Base-by-base conservation (phyloP, 768 basidiomycete genomes). In the Pleurotus platypus region DNA sequence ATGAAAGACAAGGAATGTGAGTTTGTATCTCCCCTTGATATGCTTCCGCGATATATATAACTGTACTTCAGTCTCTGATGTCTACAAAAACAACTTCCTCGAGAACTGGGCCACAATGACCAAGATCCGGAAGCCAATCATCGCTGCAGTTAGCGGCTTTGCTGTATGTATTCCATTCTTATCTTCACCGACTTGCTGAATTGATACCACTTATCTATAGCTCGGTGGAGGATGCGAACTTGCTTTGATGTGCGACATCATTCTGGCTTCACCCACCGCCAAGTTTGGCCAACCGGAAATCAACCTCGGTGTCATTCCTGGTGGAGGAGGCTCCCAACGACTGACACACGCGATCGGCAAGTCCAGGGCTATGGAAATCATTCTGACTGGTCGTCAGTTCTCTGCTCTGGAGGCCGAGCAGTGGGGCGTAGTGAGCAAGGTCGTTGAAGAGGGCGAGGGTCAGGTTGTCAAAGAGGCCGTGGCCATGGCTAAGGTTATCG, bases 171-270 rank as follows among this genome's bases (percentile, higher is more conserved):
- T 20, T 24, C 13, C 24, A 35, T 45, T 35, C 8, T 2, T 8
- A 35, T 35, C 30, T 8, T 9, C 30, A 35, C 30, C 4, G 30
- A 11, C 30, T 35, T 35, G 30, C 30, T 8, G 30, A 35, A 45
- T 15, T 45, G n/a, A 45, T 45, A 11, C 57, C 53, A 53, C 24
- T 49, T 24, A 18, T 47, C 30, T 35, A 9, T 61, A 98, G 95
- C 89, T 98, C 60, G 96, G 96, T 8, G 96, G 96, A 39, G 96
- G 96, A 38, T 96, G 95, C 66, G 96, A 99, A 70, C 84, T 99
- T 20, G 96, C 96, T 4, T 82, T 98, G 61, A 93, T 93, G 86
- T 92, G 92, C 70, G 96, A 98, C 75, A 93, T 98, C 70, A 87
- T 98, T 66, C 84, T 97, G 49, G 92, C 88, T 15, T 89, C 93